Evolutionary conservation across 139 green algal species (phyloP).

Genomic region (Haematococcus sp.): DNA sequence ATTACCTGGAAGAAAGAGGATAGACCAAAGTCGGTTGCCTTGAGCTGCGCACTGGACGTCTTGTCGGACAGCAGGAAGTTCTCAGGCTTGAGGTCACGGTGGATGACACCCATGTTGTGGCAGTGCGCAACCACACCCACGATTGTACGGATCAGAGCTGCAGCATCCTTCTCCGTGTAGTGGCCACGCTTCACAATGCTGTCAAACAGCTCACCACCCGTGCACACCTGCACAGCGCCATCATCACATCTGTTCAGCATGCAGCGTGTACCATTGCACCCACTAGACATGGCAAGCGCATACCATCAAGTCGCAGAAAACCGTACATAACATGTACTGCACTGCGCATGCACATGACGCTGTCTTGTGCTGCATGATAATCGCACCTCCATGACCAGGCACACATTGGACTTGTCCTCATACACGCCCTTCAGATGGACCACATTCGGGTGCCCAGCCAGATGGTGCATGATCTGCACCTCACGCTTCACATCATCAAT

Average conservation of each 20-base stretch:
- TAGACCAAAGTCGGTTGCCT: conserved; percentile 81
- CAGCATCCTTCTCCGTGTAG: conserved; percentile 87
- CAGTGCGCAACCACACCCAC: conserved; percentile 87
- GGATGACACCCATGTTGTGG: conserved; percentile 88
- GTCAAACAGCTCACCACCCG: conserved; percentile 97
- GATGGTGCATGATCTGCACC: conserved; percentile 77
- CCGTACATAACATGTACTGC: too few species aligned
- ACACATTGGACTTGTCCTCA: conserved; percentile 84
- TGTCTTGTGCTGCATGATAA: conserved; percentile 35
- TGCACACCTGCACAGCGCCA: conserved; percentile 77
- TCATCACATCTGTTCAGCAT: background rate
- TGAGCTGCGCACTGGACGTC: conserved; percentile 31
- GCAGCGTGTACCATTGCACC: background rate
- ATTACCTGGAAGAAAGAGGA: conserved; percentile 69
- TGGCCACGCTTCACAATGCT: conserved; percentile 82
- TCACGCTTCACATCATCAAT: conserved; percentile 93
- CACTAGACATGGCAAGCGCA: background rate
- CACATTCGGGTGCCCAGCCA: conserved; percentile 54
- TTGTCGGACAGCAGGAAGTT: conserved; percentile 88
- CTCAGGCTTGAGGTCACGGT: conserved; percentile 87
- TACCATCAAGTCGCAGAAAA: too few species aligned
- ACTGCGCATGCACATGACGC: background rate
- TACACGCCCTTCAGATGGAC: conserved; percentile 60
- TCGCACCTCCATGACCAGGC: conserved; percentile 93
- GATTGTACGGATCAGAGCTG: conserved; percentile 60